Base-by-base conservation (phyloP, 2,329 filamentous ascomycete species). In the Pestalotiopsis sp. region DNA sequence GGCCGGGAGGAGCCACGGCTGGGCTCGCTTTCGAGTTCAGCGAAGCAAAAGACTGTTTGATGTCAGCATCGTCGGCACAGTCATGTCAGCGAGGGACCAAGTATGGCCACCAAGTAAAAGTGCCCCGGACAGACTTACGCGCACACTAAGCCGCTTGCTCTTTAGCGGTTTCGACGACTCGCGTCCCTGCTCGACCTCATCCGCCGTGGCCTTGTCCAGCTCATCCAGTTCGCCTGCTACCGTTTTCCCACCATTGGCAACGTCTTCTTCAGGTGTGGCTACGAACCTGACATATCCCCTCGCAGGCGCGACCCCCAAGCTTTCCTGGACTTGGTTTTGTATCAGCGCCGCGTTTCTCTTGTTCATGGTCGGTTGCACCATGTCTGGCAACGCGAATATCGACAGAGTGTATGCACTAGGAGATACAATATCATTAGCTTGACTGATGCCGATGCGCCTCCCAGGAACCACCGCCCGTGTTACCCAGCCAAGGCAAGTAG, bases 291-390 rank as follows among this genome's bases (percentile, higher is more conserved):
- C 80, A 40, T 94, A 84, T 1, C 94, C 94, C 52, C 93, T 86
- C 1, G 87, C 82, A 0, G 89, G 78, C 0, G 84, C 74, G 2
- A 97, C 92, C 1, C 88, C 86, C 0, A 97, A 82, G 0, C 89
- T 84, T 26, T 93, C 91, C 14, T 89, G 84, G 78, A 97, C 86
- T 76, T 92, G 91, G n/a, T 83, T 84, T 75, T 96, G 92, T 3
- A 97, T 86, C 20, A 97, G 80, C n/a, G 86, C 85, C 1, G 93
- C 89, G 77, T 95, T 96, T 70, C 93, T 89, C 77, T 92, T 92
- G 81, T 97, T 97, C 65, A 89, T 93, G 3, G 89, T 86, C 0
- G 92, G 88, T 69, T 91, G 89, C 67, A 96, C 81, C 71, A 93
- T 86, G 11, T 84, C 84, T 1, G 91, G 85, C 10, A 96, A 83